Base-by-base conservation (phyloP, 139 green algal genomes). In the Chlorella sp. region DNA sequence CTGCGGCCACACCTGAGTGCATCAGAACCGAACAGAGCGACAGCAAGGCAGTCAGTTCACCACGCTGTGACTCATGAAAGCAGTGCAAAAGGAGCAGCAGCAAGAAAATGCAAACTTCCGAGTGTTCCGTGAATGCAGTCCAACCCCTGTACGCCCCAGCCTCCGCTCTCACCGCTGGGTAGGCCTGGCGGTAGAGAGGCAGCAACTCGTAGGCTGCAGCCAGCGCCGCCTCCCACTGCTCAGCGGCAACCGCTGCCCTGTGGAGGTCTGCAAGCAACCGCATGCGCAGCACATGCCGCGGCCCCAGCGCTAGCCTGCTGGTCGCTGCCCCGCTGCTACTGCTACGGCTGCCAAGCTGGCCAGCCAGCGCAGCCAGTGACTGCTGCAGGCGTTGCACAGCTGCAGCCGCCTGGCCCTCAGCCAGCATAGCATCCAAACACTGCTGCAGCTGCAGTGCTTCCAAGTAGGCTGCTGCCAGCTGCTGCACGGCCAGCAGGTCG, bases 1-100 rank as follows among this genome's bases (percentile, higher is more conserved):
- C 65, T 83, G 78, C 21, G 85, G 88, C 88, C 88, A 91, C 28
- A 87, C 74, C 87, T 91, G n/a, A n/a, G n/a, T n/a, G n/a, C n/a
- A n/a, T n/a, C n/a, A n/a, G n/a, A n/a, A n/a, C n/a, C n/a, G n/a
- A n/a, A n/a, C n/a, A n/a, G n/a, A n/a, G n/a, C n/a, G n/a, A n/a
- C n/a, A n/a, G n/a, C n/a, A n/a, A n/a, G n/a, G n/a, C n/a, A n/a
- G n/a, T n/a, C n/a, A n/a, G n/a, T n/a, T n/a, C n/a, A n/a, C n/a
- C n/a, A n/a, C n/a, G n/a, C n/a, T n/a, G n/a, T n/a, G n/a, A n/a
- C n/a, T n/a, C n/a, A n/a, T n/a, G n/a, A n/a, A n/a, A n/a, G n/a
- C n/a, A n/a, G n/a, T n/a, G n/a, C n/a, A n/a, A n/a, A 69, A 41
- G 55, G 30, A 41, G 76, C 38, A 55, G 57, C 44, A 51, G 44